Conservation (phyloP, 306 rosid species). For the Vicia faba region DNA sequence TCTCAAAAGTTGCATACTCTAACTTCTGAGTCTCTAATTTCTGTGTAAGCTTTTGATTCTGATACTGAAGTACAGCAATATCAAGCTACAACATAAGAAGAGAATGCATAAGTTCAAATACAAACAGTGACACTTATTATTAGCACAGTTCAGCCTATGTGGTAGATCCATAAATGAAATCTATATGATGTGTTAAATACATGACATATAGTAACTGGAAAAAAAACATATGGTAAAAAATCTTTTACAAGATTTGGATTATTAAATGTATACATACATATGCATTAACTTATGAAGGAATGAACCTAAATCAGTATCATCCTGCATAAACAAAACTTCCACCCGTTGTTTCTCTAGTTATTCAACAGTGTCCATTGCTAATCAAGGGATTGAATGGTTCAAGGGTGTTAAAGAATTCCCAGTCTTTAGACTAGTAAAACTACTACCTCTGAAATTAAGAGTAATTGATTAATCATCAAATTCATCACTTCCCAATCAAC, state of each 20-base stretch:
- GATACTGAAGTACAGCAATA: conserved; percentile 81
- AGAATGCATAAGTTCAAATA: conserved; percentile 36
- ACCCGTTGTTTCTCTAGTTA: conserved; percentile 21
- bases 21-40: conserved; percentile 89
- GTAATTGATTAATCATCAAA: conserved; percentile 3
- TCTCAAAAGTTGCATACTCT: conserved; percentile 66
- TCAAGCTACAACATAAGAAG: conserved; percentile 66
- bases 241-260: conserved; percentile 6
- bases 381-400: conserved; percentile 28
- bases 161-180: conserved; percentile 30
- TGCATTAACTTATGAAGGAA: conserved; percentile 1
- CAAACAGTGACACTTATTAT: conserved; percentile 14
- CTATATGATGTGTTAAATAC: conserved; percentile 12
- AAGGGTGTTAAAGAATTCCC: conserved; percentile 16
- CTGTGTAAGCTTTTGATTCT: conserved; percentile 86
- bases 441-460: conserved; percentile 6
- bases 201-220: not conserved
- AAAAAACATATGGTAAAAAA: conserved; percentile 5
- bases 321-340: conserved; percentile 1
- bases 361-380: conserved; percentile 16
- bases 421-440: conserved; percentile 17
- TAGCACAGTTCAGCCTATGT: not conserved
- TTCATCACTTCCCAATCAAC: conserved; percentile 5
- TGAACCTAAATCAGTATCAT: conserved; percentile 18
- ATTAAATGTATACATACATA: not conserved